Conservation (phyloP, 2,329 filamentous ascomycete genomes). For the Fusarium lyarnte region DNA sequence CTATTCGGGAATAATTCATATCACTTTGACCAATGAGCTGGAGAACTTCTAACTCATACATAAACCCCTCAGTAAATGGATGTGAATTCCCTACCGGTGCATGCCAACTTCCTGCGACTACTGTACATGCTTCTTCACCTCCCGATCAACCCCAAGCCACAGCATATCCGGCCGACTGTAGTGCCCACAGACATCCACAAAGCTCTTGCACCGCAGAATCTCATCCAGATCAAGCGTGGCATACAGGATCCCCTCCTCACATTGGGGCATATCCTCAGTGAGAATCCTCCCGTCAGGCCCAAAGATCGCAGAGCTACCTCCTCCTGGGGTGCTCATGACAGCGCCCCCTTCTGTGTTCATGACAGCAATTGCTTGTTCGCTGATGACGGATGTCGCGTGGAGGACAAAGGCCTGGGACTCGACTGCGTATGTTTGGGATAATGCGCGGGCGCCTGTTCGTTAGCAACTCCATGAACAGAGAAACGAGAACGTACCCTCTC, state of each 20-base stretch:
- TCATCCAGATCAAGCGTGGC: constrained; percentile 58
- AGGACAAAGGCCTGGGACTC: not conserved
- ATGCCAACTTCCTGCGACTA: too few relatives aligned
- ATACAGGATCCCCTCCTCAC: constrained; percentile 56
- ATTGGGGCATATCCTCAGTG: not conserved
- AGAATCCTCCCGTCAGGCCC: not conserved
- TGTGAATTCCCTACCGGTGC: too few relatives aligned
- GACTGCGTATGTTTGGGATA: not conserved
- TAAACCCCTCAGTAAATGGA: too few relatives aligned
- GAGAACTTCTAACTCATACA: too few relatives aligned
- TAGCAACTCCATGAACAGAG: not conserved
- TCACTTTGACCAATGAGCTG: too few relatives aligned
- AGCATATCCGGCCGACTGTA: constrained; percentile 51
- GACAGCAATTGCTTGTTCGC: fast-evolving
- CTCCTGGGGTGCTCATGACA: not conserved
- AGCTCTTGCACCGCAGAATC: constrained; percentile 50
- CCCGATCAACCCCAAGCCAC: constrained; percentile 42
- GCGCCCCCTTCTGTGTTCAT: not conserved
- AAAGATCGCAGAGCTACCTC: not conserved
- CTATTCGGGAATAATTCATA: too few relatives aligned
- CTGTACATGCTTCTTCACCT: not conserved
- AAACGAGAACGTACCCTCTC: constrained; percentile 33
- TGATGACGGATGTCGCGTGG: not conserved
- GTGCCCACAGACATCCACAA: constrained; percentile 49
- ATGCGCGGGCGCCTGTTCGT: not conserved